Percentiles rank a stretch among this genome's conserved stretches.
These are phyloP conservation scores for Ogataea naganishii DNA, from an alignment of 805 yeast genomes.

Conservation along the genomic window DNA sequence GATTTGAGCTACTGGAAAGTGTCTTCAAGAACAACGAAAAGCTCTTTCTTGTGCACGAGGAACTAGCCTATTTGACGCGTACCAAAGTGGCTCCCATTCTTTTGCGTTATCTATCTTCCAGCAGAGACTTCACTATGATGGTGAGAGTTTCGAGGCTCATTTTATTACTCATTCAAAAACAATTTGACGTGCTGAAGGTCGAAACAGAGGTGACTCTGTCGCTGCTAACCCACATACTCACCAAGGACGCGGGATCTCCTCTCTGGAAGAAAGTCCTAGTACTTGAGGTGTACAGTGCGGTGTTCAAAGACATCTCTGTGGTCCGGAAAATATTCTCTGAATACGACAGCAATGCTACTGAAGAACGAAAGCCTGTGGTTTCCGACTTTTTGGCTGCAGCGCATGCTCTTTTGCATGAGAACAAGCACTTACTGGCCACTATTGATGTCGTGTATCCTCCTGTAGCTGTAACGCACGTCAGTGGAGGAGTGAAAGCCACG, in stretches of 20 bases:
- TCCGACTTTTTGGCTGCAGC: conserved; percentile 42
- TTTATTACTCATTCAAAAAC: conserved; percentile 51
- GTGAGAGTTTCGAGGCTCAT: conserved; percentile 72
- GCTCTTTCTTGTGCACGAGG: conserved; percentile 49
- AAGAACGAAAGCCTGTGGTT: conserved; percentile 52
- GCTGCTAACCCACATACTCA: conserved; percentile 62
- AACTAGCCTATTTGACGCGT: conserved; percentile 58
- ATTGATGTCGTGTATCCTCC: conserved; percentile 25
- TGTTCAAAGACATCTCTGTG: conserved; percentile 48
- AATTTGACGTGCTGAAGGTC: conserved; percentile 51
- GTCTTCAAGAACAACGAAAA: conserved; percentile 55
- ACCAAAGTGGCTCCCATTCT: conserved; percentile 69
- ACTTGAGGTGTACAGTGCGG: conserved; percentile 58
- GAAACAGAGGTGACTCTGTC: conserved; percentile 81
- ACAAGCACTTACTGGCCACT: conserved; percentile 24
- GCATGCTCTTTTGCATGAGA: conserved; percentile 25
- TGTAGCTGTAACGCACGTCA: no score
- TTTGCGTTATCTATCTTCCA: conserved; percentile 51
- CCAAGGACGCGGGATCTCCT: conserved; percentile 44
- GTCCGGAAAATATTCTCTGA: conserved; percentile 45
- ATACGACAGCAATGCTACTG: conserved; percentile 45
- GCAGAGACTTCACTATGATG: conserved; percentile 55
- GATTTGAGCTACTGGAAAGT: conserved; percentile 78
- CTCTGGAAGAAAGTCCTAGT: conserved; percentile 70
- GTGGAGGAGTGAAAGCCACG: no score